Conservation (phyloP, 2,329 filamentous ascomycete species). For the Magnaporthiopsis incrustans region DNA sequence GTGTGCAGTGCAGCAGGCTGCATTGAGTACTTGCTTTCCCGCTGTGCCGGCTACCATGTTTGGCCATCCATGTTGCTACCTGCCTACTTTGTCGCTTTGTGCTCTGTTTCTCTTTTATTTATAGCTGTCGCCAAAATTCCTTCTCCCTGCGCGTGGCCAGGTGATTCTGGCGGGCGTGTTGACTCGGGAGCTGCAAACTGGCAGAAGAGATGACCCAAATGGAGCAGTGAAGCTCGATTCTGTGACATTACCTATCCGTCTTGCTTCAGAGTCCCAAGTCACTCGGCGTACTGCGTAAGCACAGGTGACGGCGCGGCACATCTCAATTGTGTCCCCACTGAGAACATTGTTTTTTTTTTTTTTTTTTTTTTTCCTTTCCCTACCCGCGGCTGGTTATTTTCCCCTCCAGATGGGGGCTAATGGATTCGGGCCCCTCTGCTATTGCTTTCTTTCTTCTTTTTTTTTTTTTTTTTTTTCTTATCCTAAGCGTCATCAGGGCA, state of each 20-base stretch:
- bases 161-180: not conserved
- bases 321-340: not conserved
- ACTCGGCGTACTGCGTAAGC: not conserved
- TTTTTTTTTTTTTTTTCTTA: not conserved
- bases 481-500: not conserved
- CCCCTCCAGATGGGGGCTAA: not conserved
- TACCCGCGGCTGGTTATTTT: not conserved
- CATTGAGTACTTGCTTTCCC: not conserved
- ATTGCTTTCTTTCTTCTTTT: not conserved
- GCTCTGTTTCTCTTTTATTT: not conserved
- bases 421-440: not conserved
- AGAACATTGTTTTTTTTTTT: not conserved
- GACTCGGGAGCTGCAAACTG: not conserved
- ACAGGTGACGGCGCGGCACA: not conserved
- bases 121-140: not conserved
- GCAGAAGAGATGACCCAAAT: not conserved
- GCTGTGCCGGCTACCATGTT: too few species aligned
- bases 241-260: not conserved
- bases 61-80: not conserved
- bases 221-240: not conserved
- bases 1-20: not conserved
- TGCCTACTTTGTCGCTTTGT: not conserved
- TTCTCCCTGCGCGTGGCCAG: not conserved
- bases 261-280: not conserved
- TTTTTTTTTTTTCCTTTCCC: not conserved